A percentile compares a stretch with the other conserved stretches of the same genome.
Evolutionary conservation across 805 yeast species (phyloP).

Genomic region (Helenozyma rhizophorensis): DNA sequence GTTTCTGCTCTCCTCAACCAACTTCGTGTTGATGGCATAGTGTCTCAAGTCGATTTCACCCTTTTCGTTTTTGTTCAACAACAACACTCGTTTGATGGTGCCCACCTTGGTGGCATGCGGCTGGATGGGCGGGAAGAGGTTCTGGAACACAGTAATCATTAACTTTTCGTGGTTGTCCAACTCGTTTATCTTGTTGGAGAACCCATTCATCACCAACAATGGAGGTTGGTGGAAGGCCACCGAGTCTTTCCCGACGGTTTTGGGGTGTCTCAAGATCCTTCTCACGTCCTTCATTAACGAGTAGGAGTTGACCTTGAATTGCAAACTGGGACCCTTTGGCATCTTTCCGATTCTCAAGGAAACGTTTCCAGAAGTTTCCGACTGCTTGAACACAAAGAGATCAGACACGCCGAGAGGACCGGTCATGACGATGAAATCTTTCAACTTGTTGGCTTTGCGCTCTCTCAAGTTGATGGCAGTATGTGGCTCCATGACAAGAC

Average conservation of each 20-base stretch:
- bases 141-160: constrained; percentile 85
- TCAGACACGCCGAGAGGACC: constrained; percentile 95
- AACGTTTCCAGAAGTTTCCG: constrained; percentile 70
- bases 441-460: constrained; percentile 78
- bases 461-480: constrained; percentile 88
- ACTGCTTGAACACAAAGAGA: constrained; percentile 80
- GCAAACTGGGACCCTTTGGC: constrained; percentile 92
- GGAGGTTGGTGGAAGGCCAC: constrained; percentile 77
- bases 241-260: constrained; percentile 62
- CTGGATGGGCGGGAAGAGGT: constrained; percentile 91
- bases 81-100: constrained; percentile 76
- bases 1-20: constrained; percentile 72
- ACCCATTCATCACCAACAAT: constrained; percentile 88
- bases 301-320: constrained; percentile 73
- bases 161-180: constrained; percentile 73
- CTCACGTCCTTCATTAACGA: constrained; percentile 79
- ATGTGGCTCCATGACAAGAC: constrained; percentile 93
- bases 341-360: constrained; percentile 79
- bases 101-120: constrained; percentile 75
- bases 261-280: constrained; percentile 68
- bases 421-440: constrained; percentile 96
- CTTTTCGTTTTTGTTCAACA: constrained; percentile 72
- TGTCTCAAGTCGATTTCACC: constrained; percentile 84
- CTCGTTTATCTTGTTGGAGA: constrained; percentile 55
- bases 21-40: constrained; percentile 79